Percentiles rank a stretch among this genome's conserved stretches.
These are phyloP conservation scores for Caloboletus firmus DNA, from an alignment of 1,284 basidiomycete genomes.

Conservation along the genomic window DNA sequence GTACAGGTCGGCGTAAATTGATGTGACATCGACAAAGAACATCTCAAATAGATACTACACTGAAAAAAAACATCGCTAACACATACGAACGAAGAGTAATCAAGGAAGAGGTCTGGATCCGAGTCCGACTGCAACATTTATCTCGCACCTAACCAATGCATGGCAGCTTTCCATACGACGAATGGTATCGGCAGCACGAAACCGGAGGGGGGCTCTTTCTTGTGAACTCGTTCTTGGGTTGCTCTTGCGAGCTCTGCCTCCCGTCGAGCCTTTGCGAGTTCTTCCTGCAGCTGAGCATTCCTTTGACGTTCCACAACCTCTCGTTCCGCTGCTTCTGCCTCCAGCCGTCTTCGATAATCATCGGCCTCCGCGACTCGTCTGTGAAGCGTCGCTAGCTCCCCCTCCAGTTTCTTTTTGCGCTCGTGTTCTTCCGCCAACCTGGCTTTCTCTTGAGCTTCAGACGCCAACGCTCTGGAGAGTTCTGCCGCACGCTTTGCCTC, in stretches of 20 bases:
- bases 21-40: conserved; percentile 1
- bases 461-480: conserved; percentile 26
- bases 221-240: conserved; percentile 27
- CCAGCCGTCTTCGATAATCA: conserved; percentile 29
- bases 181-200: conserved; percentile 37
- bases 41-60: conserved; percentile 21
- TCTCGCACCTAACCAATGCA: conserved; percentile 35
- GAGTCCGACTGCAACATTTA: conserved; percentile 9
- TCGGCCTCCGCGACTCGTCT: conserved; percentile 32
- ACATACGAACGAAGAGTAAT: conserved; percentile 2
- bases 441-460: conserved; percentile 34
- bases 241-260: conserved; percentile 29
- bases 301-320: conserved; percentile 32
- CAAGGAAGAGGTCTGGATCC: not conserved
- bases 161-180: conserved; percentile 34
- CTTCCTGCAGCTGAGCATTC: conserved; percentile 32
- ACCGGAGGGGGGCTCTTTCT: conserved; percentile 28
- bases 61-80: not conserved
- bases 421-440: conserved; percentile 34
- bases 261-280: conserved; percentile 32
- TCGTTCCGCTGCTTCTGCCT: conserved; percentile 30
- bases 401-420: conserved; percentile 30
- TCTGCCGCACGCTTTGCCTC: conserved; percentile 31
- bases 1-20: conserved; percentile 6
- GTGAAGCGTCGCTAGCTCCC: conserved; percentile 29